Base-by-base conservation (phyloP, 306 rosid species). In the Acmispon strigosus region DNA sequence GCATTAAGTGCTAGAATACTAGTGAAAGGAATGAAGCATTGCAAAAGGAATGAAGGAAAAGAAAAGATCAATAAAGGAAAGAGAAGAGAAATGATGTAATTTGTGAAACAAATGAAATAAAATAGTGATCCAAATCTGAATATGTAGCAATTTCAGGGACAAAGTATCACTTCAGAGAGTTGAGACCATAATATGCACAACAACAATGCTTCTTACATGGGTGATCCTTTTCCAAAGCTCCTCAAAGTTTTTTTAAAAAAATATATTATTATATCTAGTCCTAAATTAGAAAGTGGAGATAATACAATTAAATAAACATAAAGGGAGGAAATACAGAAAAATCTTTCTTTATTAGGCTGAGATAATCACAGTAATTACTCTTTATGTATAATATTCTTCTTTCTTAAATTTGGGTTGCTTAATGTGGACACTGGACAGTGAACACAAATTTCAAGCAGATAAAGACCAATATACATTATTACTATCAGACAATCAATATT, bases 91-190 rank as follows among this genome's bases (percentile, higher is more conserved):
- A 19, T 11, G 10, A 24, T 44, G 62, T 5, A 45, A 34, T 36
- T 20, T 36, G 53, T 57, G 53, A 66, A 75, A 44, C 27, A 43
- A 65, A 55, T 18, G 42, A 75, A 66, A 44, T 14, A 10, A 75
- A 66, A 44, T 14, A 10, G 55, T 13, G 32, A 66, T 75, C 68
- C 14, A 66, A 57, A 47, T 56, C 32, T 36, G 19, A 47, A 66
- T 14, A 29, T 48, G 59, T 19, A 10, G 60, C 13, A 43, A 20
- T 20, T 32, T 56, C 62, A 20, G 10, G 62, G 39, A n/a, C 62
- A 7, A n/a, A 39, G 62, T 69, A 19, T 27, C 32, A 27, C 32
- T 27, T 27, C 3, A 27, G 32, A 27, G 32, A 27, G 32, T 27
- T 27, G 3, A 27, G 4, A 19, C 9, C 18, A 69, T 3, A 15